These are phyloP conservation scores for Synchytrium microbalum DNA, from an alignment of 371 early-diverging fungal species.

Conservation along the genomic window DNA sequence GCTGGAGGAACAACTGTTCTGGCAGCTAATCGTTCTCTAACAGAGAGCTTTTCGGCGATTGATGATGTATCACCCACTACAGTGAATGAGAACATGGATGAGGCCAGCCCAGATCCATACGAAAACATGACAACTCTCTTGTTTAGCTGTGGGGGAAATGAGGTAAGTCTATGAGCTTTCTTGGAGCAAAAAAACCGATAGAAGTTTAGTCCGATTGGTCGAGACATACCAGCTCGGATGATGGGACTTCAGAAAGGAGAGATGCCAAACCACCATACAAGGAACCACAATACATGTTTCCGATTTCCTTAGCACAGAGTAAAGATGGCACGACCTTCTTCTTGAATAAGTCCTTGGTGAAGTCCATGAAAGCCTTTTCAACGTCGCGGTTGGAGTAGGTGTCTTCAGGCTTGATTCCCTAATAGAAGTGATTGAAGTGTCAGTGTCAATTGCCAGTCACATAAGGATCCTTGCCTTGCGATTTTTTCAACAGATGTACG, in stretches of 20 bases:
- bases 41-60: conserved; percentile 55
- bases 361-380: conserved; percentile 79
- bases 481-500: background rate
- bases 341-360: conserved; percentile 63
- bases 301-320: conserved; percentile 78
- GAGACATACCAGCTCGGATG: conserved; percentile 46
- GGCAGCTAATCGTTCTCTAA: conserved; percentile 61
- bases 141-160: conserved; percentile 27
- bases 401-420: conserved; percentile 50
- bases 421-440: conserved; percentile 8
- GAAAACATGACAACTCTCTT: conserved; percentile 90
- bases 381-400: conserved; percentile 78
- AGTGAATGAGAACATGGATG: conserved; percentile 88
- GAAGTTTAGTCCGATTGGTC: no score
- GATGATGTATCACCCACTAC: conserved; percentile 53
- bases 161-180: background rate
- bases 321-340: conserved; percentile 77
- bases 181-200: background rate
- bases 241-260: conserved; percentile 64
- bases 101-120: conserved; percentile 94
- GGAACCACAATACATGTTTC: conserved; percentile 96
- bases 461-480: background rate
- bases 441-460: conserved; percentile 19
- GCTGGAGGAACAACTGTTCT: conserved; percentile 69
- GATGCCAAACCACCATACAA: conserved; percentile 85